phyloP scores from a whole-genome alignment of 139 green algal genomes.

The Pseudopediastrum boryanum region DNA sequence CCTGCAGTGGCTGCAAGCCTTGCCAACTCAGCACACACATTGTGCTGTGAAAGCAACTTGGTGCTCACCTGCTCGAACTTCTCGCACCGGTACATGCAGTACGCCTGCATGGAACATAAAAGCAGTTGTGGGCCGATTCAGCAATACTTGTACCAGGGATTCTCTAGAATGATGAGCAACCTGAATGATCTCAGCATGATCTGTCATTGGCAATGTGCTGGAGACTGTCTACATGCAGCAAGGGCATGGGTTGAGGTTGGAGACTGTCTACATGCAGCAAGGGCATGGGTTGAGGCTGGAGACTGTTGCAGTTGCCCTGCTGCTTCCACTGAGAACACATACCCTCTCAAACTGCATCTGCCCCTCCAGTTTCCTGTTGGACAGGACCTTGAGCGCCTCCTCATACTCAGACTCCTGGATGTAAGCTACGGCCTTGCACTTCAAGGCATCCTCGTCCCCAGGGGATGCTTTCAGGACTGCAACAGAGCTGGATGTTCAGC shows the following conservation, averaged over 20 bases:
- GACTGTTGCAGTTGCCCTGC: too few species aligned
- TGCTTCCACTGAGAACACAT: neutral
- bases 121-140: too few species aligned
- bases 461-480: constrained; percentile 76
- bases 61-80: constrained; percentile 62
- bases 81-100: constrained; percentile 83
- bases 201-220: too few species aligned
- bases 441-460: constrained; percentile 71
- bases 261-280: too few species aligned
- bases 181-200: too few species aligned
- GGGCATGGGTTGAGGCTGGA: too few species aligned
- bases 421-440: constrained; percentile 66
- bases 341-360: constrained; percentile 78
- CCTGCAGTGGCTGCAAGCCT: neutral
- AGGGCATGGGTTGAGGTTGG: too few species aligned
- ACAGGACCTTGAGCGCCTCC: constrained; percentile 53
- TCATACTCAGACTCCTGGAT: constrained; percentile 68
- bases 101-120: constrained; percentile 82
- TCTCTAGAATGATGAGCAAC: too few species aligned
- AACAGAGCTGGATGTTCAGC: neutral
- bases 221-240: too few species aligned
- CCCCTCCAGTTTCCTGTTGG: constrained; percentile 27
- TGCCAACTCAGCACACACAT: neutral
- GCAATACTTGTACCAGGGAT: too few species aligned
- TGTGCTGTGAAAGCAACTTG: too few species aligned